Base-by-base conservation (phyloP, 78 protist genomes). In the Capsaspora owczarzaki region DNA sequence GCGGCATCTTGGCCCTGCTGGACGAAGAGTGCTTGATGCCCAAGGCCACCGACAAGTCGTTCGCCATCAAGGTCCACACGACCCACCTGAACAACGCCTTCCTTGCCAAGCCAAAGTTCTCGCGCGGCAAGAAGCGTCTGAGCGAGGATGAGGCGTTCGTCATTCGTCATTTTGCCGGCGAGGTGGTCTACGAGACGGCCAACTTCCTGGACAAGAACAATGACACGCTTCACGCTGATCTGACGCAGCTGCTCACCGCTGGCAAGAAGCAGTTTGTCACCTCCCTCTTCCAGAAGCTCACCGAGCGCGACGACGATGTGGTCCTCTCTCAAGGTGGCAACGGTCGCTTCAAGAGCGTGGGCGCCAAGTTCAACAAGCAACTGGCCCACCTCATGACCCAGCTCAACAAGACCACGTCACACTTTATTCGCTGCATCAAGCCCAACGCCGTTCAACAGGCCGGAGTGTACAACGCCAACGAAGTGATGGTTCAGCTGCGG, bases 171-270 rank as follows among this genome's bases (percentile, higher is more conserved):
- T 89, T 80, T 74, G 92, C 92, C 23, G 92, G 92, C 25, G 85
- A 84, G 61, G 92, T 93, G 44, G 20, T 47, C 46, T 93, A 95
- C 82, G 49, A 27, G 22, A 49, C 81, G n/a, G 72, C n/a, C n/a
- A 92, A 88, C n/a, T 95, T 94, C 88, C 79, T 89, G 25, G 94
- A 86, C 41, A 0, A 41, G 46, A 72, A 74, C n/a, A n/a, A 72
- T 51, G 86, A 77, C 79, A 27, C 72, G 8, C 33, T 79, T 8
- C 22, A 29, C 40, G 53, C 8, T 8, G 61, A 47, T 43, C 78
- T 74, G n/a, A 1, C 1, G 8, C 41, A 0, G 3, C 44, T 60
- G 41, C 33, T 76, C 40, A 23, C 14, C 27, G 1, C 31, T 20
- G 6, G 42, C 33, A 75, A 0, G 23, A 12, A 46, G 61, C 27